Base-by-base conservation (phyloP, 805 yeast genomes). In the Zygosaccharomyces rouxii region DNA sequence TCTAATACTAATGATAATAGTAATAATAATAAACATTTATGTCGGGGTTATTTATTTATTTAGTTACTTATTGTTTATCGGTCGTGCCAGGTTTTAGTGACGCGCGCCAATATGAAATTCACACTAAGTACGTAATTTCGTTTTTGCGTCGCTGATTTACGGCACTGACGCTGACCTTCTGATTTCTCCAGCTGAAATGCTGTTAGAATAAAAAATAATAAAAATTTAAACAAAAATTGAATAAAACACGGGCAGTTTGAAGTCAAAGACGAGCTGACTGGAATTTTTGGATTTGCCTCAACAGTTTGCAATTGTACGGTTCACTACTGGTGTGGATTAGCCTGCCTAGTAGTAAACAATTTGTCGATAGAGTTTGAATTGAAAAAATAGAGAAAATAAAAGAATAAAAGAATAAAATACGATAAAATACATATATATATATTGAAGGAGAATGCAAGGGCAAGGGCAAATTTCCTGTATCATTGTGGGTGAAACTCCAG, bases 401-500 rank as follows among this genome's bases (percentile, higher is more conserved):
- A 35, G 16, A 11, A 44, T 11, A 26, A 21, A 13, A 22, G 10
- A 33, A 42, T 5, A 23, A 23, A 19, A n/a, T 18, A 28, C 11
- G 29, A 30, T 14, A 28, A 5, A 18, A 26, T 7, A 7, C n/a
- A 23, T 10, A 30, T 25, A 21, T 37, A 21, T 38, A 16, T 5
- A 41, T 18, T 41, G 14, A 31, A 33, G 11, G 33, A 48, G 42
- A 48, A 47, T 45, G 29, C 45, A 37, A 23, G 37, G 46, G 29
- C 45, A 37, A 23, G 37, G 46, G 40, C 48, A 50, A 26, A 46
- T 55, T 37, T 50, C 52, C 29, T 55, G 59, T 41, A 42, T 55
- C 13, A 55, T 55, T 44, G 55, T 64, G 35, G 70, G 68, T 31
- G 68, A 66, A 26, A 60, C 67, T 14, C 68, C 70, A 11, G 57